Base-by-base conservation (phyloP, 2,329 filamentous ascomycete genomes). In the Fusarium decemcellulare region DNA sequence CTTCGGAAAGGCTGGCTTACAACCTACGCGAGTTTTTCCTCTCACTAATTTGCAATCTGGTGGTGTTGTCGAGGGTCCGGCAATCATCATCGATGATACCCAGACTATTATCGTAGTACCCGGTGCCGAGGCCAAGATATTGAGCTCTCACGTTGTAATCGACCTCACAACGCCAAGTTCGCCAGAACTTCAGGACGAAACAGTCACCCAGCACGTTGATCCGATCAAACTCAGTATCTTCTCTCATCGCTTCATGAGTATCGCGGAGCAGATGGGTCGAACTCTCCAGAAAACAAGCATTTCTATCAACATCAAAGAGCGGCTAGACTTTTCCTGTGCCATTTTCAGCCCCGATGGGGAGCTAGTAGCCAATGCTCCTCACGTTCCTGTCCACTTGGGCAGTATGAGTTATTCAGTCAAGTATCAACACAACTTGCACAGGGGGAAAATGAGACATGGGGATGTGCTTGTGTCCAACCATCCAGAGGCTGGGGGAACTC, bases 181-280 rank as follows among this genome's bases (percentile, higher is more conserved):
- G 5, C 23, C 23, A 23, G 3, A 23, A 23, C 23, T 23, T 23
- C 23, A 23, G 23, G 23, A 23, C 23, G 23, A 23, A 23, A 23
- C 23, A 23, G 23, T 5, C 23, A 5, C 23, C 5, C 3, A 23
- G 23, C 23, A 23, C 23, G 23, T 23, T 23, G 23, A 34, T 62
- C 86, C 85, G 0, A 86, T 87, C 48, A 79, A 84, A 36, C 80
- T 88, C 4, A 85, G 81, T n/a, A 83, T 88, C 46, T 87, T 87
- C 59, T 83, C 82, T 0, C 85, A 88, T 67, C 79, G 86, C 0
- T 88, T 88, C 77, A 88, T 88, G 86, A 83, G 83, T 2, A 87
- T 88, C 32, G 86, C 86, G 2, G 86, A 88, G 63, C 86, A 88
- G 62, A 88, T 87, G 86, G 86, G 86, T 34, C 82, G 82, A 6